Evolutionary conservation across 2,329 filamentous ascomycete species (phyloP).

Genomic region (Alternaria incomplexa): DNA sequence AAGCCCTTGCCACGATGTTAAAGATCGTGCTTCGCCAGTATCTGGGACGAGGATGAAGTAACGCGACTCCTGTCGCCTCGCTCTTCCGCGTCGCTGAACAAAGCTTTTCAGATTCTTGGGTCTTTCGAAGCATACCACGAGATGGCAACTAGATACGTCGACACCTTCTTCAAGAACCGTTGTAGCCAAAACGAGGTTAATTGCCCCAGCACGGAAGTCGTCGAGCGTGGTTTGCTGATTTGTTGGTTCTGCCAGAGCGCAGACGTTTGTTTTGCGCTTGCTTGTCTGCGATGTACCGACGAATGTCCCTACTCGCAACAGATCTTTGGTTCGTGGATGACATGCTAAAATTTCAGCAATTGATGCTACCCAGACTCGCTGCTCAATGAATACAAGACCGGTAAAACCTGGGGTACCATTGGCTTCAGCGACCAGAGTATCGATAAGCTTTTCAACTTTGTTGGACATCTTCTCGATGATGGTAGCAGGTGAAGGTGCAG

Average conservation of each 20-base stretch:
- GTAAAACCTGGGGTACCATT: constrained; percentile 36
- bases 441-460: constrained; percentile 47
- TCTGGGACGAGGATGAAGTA: constrained; percentile 60
- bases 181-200: constrained; percentile 65
- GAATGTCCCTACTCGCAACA: constrained; percentile 56
- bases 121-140: constrained; percentile 69
- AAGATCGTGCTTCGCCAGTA: constrained; percentile 30
- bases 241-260: constrained; percentile 56
- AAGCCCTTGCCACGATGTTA: constrained; percentile 66
- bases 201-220: constrained; percentile 60
- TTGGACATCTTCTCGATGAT: constrained; percentile 33
- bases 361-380: constrained; percentile 52
- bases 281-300: constrained; percentile 57
- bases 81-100: constrained; percentile 69
- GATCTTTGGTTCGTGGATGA: constrained; percentile 38
- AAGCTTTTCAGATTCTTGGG: constrained; percentile 69
- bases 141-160: constrained; percentile 67
- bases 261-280: constrained; percentile 55
- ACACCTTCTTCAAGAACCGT: constrained; percentile 67
- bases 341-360: constrained; percentile 47
- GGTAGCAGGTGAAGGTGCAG: constrained; percentile 1
- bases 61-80: constrained; percentile 63
- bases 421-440: constrained; percentile 46
- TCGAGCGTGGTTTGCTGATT: constrained; percentile 60
- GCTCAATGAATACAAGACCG: constrained; percentile 56